Percentiles rank a stretch among this genome's conserved stretches.
These are phyloP conservation scores for Detonula confervacea DNA, from an alignment of 352 stramenopile genomes.

Conservation along the genomic window DNA sequence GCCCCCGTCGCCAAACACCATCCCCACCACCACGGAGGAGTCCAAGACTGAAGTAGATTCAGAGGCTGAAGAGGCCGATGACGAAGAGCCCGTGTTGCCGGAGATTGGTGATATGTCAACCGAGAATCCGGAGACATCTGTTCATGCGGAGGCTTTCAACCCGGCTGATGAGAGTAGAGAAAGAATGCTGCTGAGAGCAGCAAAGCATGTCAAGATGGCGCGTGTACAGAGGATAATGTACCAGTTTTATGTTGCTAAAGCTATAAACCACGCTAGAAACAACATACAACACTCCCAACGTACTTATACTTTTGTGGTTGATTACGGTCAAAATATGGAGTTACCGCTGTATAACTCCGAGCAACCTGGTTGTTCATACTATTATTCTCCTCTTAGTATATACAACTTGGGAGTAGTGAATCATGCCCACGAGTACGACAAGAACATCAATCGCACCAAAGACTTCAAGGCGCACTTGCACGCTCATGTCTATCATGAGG, in stretches of 20 bases:
- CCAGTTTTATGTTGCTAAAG: neutral
- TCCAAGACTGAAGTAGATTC: neutral
- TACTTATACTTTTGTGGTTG: conserved; percentile 13
- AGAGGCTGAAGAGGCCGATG: neutral
- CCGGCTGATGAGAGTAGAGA: conserved; percentile 6
- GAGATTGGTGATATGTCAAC: neutral
- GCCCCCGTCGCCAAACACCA: neutral
- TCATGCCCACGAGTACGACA: conserved; percentile 6
- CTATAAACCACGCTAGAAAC: conserved; percentile 5
- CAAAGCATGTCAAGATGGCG: neutral
- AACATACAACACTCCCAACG: neutral
- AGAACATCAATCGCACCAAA: neutral
- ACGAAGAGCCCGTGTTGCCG: neutral
- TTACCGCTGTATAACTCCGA: conserved; percentile 19
- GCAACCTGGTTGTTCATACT: conserved; percentile 32
- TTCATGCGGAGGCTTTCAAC: neutral
- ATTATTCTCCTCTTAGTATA: conserved; percentile 26
- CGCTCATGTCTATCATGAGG: conserved; percentile 10
- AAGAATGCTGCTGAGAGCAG: conserved; percentile 1
- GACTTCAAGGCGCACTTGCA: conserved; percentile 9
- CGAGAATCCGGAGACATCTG: too few species aligned
- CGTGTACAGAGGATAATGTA: conserved; percentile 5
- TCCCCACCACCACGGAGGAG: neutral
- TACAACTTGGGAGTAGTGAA: conserved; percentile 38
- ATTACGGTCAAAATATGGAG: conserved; percentile 34